Percentiles rank a stretch among this genome's conserved stretches.
Evolutionary conservation across 805 yeast species (phyloP).

Genomic region (Suhomyces pyralidae): DNA sequence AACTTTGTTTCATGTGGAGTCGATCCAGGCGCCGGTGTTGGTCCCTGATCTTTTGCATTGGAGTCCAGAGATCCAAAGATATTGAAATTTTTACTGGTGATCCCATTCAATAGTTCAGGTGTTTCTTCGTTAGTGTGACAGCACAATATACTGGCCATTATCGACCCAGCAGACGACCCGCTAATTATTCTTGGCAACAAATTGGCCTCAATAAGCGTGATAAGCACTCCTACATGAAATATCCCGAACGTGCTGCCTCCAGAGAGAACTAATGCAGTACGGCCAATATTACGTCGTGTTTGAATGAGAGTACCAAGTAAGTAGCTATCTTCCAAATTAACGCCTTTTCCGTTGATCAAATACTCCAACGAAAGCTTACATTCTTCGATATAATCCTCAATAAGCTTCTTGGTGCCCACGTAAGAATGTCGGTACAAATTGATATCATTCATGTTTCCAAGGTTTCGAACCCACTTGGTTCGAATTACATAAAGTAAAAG

Average conservation of each 20-base stretch:
- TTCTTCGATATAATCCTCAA: conserved; percentile 80
- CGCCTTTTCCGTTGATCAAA: conserved; percentile 37
- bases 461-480: conserved; percentile 79
- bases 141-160: conserved; percentile 85
- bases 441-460: conserved; percentile 84
- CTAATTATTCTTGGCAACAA: conserved; percentile 83
- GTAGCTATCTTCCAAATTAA: conserved; percentile 60
- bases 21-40: neutral
- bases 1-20: conserved; percentile 39
- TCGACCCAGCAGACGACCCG: conserved; percentile 96
- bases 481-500: conserved; percentile 69
- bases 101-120: conserved; percentile 51
- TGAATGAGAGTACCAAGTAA: conserved; percentile 77
- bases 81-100: conserved; percentile 55
- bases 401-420: conserved; percentile 80
- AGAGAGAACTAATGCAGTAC: conserved; percentile 90
- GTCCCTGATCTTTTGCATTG: neutral
- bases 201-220: conserved; percentile 70
- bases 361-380: conserved; percentile 51
- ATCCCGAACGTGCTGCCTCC: conserved; percentile 97
- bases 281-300: conserved; percentile 86
- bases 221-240: conserved; percentile 87
- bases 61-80: conserved; percentile 40
- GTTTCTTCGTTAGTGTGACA: conserved; percentile 75
- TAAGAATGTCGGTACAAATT: conserved; percentile 73